Evolutionary conservation across 129 eudicot genomes (phyloP), one percentile per base, ranked within the genome.

Genomic region (Chrysanthemum makinoi): DNA sequence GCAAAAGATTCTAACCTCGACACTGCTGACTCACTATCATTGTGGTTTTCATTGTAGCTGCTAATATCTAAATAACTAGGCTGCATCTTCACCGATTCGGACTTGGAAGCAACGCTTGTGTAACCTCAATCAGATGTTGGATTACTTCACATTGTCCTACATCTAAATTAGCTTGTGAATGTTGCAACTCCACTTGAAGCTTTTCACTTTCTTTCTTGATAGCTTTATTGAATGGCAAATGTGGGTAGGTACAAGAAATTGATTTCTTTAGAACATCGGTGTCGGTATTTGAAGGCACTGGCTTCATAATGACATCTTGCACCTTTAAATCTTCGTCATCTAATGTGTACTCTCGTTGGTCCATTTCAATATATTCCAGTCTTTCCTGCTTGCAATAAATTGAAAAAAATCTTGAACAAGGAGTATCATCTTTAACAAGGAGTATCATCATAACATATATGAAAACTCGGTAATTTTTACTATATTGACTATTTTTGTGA

Each of bases 181-280:
- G 82, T 71, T 62, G 66, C 35, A 62, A 62, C 35, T 62, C 66
- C 19, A 15, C 47, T 12, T 62, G 66, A 33, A 62, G 96, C 80
- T 90, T 90, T 79, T 90, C 86, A 56, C 73, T 87, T 82, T 87
- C 96, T 75, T 80, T 90, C 66, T 62, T 43, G 43, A 90, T 73
- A 65, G 83, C 95, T 67, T 84, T 82, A 4, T 80, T 68, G 17
- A 90, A 65, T 57, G 95, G 84, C 80, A 86, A 43, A 64, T 85
- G 79, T 22, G 96, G 96, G 81, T 90, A 90, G 67, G 91, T 80
- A 85, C 88, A 90, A 19, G 96, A 90, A 62, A 90, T 86, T 51
- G 85, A 79, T 77, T 89, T 89, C 84, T 87, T 87, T 52, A 87
- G 44, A 33, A 90, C 81, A 6, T 72, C 79, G 5, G 83, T 63